phyloP scores from a whole-genome alignment of 306 rosid species.

The Gastrolobium bilobum region DNA sequence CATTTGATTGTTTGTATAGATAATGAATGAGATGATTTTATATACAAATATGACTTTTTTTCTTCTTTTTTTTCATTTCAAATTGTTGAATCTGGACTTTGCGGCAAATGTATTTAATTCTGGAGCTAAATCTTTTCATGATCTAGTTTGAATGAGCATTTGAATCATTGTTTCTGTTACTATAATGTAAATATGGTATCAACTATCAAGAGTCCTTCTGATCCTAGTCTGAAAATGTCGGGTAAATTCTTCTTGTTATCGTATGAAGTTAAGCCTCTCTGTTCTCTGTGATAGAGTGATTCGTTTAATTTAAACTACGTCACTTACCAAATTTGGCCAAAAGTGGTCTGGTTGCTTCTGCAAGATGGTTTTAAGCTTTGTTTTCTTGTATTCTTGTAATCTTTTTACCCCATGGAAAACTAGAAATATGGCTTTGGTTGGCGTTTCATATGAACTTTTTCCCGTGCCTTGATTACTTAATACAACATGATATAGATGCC shows the following conservation, averaged over 20 bases:
- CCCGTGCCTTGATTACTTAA: neutral
- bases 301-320: neutral
- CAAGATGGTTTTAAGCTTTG: slow-evolving; percentile 10
- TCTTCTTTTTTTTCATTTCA: neutral
- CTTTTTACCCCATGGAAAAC: neutral
- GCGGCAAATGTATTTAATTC: neutral
- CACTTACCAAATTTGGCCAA: slow-evolving; percentile 32
- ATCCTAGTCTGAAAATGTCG: slow-evolving; percentile 25
- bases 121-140: slow-evolving; percentile 20
- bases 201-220: neutral
- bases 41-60: neutral
- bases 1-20: neutral
- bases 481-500: neutral
- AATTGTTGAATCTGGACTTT: slow-evolving; percentile 36
- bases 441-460: neutral
- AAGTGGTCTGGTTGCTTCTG: slow-evolving; percentile 15
- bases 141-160: slow-evolving; percentile 29
- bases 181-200: neutral
- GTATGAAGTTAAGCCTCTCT: slow-evolving; percentile 7
- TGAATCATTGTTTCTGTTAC: slow-evolving; percentile 9
- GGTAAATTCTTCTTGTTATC: neutral
- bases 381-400: neutral
- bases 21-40: neutral
- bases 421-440: neutral
- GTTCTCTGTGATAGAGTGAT: neutral